Evolutionary conservation across 2,329 filamentous ascomycete species (phyloP).

Genomic region (Neonectria neomacrospora): DNA sequence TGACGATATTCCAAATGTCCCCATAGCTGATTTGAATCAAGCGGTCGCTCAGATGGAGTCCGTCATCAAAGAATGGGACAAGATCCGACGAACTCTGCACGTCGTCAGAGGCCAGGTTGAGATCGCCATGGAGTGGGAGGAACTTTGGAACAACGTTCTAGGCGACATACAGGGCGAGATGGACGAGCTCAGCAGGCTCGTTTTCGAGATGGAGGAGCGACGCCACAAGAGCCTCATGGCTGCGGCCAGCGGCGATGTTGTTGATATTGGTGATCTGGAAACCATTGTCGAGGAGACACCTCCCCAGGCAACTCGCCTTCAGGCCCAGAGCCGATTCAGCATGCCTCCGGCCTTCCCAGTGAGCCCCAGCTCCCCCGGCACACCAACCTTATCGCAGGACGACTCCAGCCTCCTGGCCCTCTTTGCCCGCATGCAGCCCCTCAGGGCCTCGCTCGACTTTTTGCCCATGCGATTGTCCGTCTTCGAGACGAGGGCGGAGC

Average conservation of each 20-base stretch:
- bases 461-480: slow-evolving; percentile 92
- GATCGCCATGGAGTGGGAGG: slow-evolving; percentile 98
- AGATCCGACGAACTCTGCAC: slow-evolving; percentile 81
- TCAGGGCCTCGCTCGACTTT: slow-evolving; percentile 93
- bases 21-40: slow-evolving; percentile 74
- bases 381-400: slow-evolving; percentile 73
- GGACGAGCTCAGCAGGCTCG: slow-evolving; percentile 79
- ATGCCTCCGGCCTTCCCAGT: slow-evolving; percentile 71
- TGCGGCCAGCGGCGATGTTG: slow-evolving; percentile 68
- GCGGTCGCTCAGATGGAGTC: slow-evolving; percentile 91
- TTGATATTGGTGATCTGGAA: slow-evolving; percentile 88
- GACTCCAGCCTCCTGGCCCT: slow-evolving; percentile 89
- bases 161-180: slow-evolving; percentile 92
- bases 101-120: slow-evolving; percentile 91
- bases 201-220: slow-evolving; percentile 98
- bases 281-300: slow-evolving; percentile 93
- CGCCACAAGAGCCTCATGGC: slow-evolving; percentile 82
- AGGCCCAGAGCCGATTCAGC: slow-evolving; percentile 74
- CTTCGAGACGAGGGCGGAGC: slow-evolving; percentile 81
- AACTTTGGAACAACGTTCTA: slow-evolving; percentile 92
- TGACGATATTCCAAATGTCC: slow-evolving; percentile 77
- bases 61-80: slow-evolving; percentile 85
- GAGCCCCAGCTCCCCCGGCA: slow-evolving; percentile 69
- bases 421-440: slow-evolving; percentile 94
- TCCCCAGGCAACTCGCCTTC: slow-evolving; percentile 61